Evolutionary conservation across 441 rosid genomes (phyloP).

Genomic region (Adansonia gregorii): DNA sequence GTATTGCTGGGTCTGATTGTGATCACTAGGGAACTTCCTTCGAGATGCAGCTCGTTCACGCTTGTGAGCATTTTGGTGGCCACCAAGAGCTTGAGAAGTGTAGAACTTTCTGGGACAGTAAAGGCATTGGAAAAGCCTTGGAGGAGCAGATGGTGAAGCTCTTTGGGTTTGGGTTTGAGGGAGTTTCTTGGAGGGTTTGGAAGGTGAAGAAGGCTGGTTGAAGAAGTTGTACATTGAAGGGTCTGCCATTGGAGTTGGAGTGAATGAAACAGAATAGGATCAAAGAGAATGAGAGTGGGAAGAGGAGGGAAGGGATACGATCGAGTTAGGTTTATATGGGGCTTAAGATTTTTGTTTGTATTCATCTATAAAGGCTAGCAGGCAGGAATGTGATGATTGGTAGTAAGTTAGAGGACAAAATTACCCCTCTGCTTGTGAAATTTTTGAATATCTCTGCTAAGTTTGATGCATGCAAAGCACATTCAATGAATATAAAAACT

Average conservation of each 20-base stretch:
- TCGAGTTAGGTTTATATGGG: conserved; percentile 36
- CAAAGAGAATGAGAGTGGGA: conserved; percentile 13
- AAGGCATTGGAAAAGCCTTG: conserved; percentile 70
- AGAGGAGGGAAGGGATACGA: background rate
- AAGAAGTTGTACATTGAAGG: conserved; percentile 57
- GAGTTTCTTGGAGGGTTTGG: conserved; percentile 42
- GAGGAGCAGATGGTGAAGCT: conserved; percentile 32
- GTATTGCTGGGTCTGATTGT: conserved; percentile 9
- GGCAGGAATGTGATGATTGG: conserved; percentile 32
- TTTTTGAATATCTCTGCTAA: background rate
- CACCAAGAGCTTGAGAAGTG: conserved; percentile 95
- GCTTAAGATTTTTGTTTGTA: conserved; percentile 42
- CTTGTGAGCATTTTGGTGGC: conserved; percentile 97
- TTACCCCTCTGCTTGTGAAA: conserved; percentile 30
- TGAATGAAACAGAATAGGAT: background rate
- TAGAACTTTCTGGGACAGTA: conserved; percentile 89
- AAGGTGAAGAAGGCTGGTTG: conserved; percentile 31
- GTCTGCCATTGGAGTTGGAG: conserved; percentile 60
- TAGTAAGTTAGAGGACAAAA: conserved; percentile 16
- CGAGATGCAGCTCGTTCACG: conserved; percentile 89
- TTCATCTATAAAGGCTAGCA: background rate
- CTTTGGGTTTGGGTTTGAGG: conserved; percentile 20
- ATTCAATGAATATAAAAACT: background rate
- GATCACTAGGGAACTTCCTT: conserved; percentile 42
- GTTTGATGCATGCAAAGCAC: background rate